Evolutionary conservation across 257 asterid genomes (phyloP).

Genomic region (Perilla frutescens): DNA sequence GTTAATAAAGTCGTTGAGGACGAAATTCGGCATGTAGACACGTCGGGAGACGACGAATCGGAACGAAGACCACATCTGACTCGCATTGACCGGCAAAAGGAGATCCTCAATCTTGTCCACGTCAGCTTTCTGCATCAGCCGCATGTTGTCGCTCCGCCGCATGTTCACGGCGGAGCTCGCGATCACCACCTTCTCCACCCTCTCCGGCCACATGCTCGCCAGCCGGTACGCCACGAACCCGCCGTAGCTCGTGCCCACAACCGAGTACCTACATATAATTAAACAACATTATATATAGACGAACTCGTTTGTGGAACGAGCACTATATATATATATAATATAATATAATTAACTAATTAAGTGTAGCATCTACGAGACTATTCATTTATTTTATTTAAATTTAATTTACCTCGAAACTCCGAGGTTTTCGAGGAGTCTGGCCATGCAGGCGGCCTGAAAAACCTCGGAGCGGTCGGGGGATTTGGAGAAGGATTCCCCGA

Average conservation of each 20-base stretch:
- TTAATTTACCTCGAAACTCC: slow-evolving; percentile 45
- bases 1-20: slow-evolving; percentile 57
- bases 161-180: slow-evolving; percentile 79
- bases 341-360: background rate
- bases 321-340: no score
- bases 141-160: slow-evolving; percentile 53
- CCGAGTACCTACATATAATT: slow-evolving; percentile 39
- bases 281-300: background rate
- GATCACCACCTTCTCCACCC: slow-evolving; percentile 83
- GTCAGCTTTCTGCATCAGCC: slow-evolving; percentile 52
- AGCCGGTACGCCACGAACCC: slow-evolving; percentile 81
- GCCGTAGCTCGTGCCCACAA: slow-evolving; percentile 88
- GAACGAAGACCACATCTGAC: slow-evolving; percentile 45
- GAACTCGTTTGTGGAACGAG: no score
- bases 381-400: background rate
- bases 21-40: slow-evolving; percentile 58
- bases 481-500: slow-evolving; percentile 62
- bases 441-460: slow-evolving; percentile 74
- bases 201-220: slow-evolving; percentile 74
- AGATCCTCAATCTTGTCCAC: slow-evolving; percentile 56
- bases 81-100: slow-evolving; percentile 60
- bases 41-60: slow-evolving; percentile 42
- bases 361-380: background rate
- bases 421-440: slow-evolving; percentile 50
- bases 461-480: slow-evolving; percentile 64